Conservation (phyloP, 257 asterid species). For the Solanum commersonii region DNA sequence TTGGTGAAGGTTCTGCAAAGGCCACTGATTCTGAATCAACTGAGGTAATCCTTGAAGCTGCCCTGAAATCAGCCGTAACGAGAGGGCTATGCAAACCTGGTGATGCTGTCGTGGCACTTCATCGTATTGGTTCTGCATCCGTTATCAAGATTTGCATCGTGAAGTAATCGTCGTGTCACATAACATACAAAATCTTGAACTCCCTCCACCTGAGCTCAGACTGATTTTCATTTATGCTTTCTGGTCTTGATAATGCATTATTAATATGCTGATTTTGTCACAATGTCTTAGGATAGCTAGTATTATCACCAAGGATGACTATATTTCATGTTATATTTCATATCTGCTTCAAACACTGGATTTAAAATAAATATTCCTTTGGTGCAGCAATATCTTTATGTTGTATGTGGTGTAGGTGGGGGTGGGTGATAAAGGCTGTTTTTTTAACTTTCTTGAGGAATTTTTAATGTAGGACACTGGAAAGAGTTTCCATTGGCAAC, state of each 20-base stretch:
- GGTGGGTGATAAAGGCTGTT: too few relatives aligned
- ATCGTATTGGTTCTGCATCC: slow-evolving; percentile 65
- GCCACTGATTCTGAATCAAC: slow-evolving; percentile 76
- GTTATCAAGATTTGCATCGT: slow-evolving; percentile 73
- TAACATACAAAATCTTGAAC: not conserved
- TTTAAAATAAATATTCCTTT: not conserved
- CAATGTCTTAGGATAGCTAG: not conserved
- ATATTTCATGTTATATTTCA: not conserved
- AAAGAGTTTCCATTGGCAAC: not conserved
- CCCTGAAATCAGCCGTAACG: slow-evolving; percentile 36
- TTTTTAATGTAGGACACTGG: not conserved
- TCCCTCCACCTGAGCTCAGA: not conserved
- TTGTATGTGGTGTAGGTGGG: not conserved
- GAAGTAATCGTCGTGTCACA: slow-evolving; percentile 22
- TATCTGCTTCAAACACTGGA: not conserved
- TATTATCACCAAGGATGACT: not conserved
- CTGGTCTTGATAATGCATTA: not conserved
- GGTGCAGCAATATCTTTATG: not conserved
- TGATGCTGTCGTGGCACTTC: slow-evolving; percentile 72
- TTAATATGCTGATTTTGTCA: not conserved
- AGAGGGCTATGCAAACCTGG: slow-evolving; percentile 62
- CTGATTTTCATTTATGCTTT: not conserved
- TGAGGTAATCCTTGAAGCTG: slow-evolving; percentile 57
- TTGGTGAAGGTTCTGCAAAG: slow-evolving; percentile 73
- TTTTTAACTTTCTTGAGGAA: not conserved